phyloP scores from a whole-genome alignment of 2,329 filamentous ascomycete genomes.

The Trichoderma arundinaceum region DNA sequence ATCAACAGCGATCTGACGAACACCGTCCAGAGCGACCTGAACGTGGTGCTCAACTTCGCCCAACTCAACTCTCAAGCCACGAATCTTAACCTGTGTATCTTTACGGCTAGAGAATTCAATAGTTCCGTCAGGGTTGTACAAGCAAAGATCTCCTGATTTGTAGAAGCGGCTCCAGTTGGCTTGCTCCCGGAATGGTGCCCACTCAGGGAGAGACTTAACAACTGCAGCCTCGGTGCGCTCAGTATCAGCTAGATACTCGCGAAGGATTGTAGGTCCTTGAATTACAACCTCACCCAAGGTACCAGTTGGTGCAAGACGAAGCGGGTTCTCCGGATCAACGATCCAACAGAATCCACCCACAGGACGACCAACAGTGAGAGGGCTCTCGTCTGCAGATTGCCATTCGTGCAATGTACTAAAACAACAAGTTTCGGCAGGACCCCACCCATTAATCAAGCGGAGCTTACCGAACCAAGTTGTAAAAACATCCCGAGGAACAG shows the following conservation, averaged over 20 bases:
- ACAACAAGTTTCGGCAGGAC: constrained; percentile 34
- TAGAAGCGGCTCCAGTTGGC: constrained; percentile 23
- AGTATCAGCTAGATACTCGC: constrained; percentile 29
- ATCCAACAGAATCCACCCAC: constrained; percentile 31
- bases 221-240: constrained; percentile 18
- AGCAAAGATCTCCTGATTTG: constrained; percentile 28
- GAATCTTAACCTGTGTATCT: constrained; percentile 22
- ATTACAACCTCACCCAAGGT: constrained; percentile 30
- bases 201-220: constrained; percentile 19
- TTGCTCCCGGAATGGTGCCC: constrained; percentile 20
- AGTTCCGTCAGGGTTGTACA: constrained; percentile 29
- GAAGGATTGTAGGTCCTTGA: constrained; percentile 26
- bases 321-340: constrained; percentile 24
- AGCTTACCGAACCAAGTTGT: constrained; percentile 31
- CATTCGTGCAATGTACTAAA: constrained; percentile 31
- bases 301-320: constrained; percentile 28
- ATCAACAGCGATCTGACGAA: constrained; percentile 27
- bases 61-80: constrained; percentile 20
- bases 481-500: constrained; percentile 27
- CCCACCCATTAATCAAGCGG: constrained; percentile 34
- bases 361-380: constrained; percentile 28
- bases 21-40: background rate
- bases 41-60: constrained; percentile 31
- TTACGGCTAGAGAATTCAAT: constrained; percentile 28
- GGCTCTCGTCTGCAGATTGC: constrained; percentile 22